Evolutionary conservation across 2,329 filamentous ascomycete genomes (phyloP), one percentile per base, ranked within the genome.

Genomic region (Onygena corvina): DNA sequence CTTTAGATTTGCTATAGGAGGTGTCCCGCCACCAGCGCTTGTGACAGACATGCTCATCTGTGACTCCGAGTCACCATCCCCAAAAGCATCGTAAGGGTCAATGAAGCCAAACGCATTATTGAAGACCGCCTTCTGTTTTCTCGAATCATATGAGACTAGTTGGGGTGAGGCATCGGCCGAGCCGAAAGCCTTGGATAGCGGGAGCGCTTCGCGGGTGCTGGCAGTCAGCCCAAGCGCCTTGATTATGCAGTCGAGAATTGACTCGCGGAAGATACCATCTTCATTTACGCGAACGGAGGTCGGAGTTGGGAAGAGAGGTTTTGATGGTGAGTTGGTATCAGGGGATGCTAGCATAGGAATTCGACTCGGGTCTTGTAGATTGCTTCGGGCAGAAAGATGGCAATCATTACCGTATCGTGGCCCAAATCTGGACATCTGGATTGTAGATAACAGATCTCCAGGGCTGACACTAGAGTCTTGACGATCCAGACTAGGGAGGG

Each of bases 171-270:
- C 84, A 56, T 95, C 89, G 0, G 81, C 81, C 0, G 92, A 95
- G 46, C 81, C 58, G 38, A 64, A 80, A 0, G 76, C 71, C 57
- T 84, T 84, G 21, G 38, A 23, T 14, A 42, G 38, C 44, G 77
- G 76, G 0, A 83, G 72, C 0, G 76, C 73, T 51, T 81, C 78
- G 30, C 80, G 80, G 2, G 75, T 76, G 27, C 81, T 79, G 16
- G 62, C 59, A 1, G 81, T 84, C 50, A 98, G 70, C 0, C 92
- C 92, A 52, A 98, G 84, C 0, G 88, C 84, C 61, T 90, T 95
- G 67, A 94, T 90, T 70, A 98, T 94, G 62, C 92, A 96, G 57
- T 94, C 87, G 18, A 96, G 70, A 12, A 98, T 87, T 0, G 88
- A 93, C 51, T 87, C 82, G 34, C 93, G 77, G 65, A 98, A 96